Conservation (phyloP, 2,329 filamentous ascomycete species). For the Trichoderma sp. region DNA sequence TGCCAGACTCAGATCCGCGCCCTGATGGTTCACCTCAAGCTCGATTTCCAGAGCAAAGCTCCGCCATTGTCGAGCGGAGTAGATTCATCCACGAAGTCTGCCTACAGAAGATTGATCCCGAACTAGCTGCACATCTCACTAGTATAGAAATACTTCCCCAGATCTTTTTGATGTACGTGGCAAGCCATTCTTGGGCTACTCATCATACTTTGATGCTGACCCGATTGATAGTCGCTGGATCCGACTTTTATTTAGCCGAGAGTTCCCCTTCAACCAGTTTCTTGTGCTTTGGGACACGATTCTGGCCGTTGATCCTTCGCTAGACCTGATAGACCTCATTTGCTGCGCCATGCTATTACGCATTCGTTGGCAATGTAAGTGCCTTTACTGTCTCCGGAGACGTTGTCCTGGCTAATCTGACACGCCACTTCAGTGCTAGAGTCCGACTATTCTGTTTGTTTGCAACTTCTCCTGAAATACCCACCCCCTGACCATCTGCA, state of each 20-base stretch:
- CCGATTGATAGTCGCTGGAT: slow-evolving; percentile 74
- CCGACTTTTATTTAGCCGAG: slow-evolving; percentile 85
- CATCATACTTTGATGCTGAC: background rate
- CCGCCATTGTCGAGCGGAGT: slow-evolving; percentile 78
- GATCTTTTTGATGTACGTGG: slow-evolving; percentile 83
- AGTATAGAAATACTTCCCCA: slow-evolving; percentile 90
- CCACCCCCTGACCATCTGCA: slow-evolving; percentile 65
- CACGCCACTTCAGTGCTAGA: slow-evolving; percentile 66
- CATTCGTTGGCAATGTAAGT: slow-evolving; percentile 83
- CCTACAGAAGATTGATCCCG: slow-evolving; percentile 77
- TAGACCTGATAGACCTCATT: slow-evolving; percentile 85
- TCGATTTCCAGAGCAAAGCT: slow-evolving; percentile 43
- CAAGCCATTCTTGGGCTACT: background rate
- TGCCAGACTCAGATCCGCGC: slow-evolving; percentile 8
- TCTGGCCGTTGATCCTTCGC: slow-evolving; percentile 79
- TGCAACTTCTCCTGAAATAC: slow-evolving; percentile 83
- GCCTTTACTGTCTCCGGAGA: background rate
- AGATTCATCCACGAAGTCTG: slow-evolving; percentile 83
- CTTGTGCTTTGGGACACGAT: slow-evolving; percentile 88
- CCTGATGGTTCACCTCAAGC: slow-evolving; percentile 30
- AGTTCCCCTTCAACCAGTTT: slow-evolving; percentile 86
- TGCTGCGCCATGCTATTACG: slow-evolving; percentile 92
- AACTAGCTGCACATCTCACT: slow-evolving; percentile 77
- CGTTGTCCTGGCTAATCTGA: background rate
- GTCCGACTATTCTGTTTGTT: slow-evolving; percentile 82